These are phyloP conservation scores for Jatropha podagrica DNA, from an alignment of 441 rosid genomes.

Conservation along the genomic window DNA sequence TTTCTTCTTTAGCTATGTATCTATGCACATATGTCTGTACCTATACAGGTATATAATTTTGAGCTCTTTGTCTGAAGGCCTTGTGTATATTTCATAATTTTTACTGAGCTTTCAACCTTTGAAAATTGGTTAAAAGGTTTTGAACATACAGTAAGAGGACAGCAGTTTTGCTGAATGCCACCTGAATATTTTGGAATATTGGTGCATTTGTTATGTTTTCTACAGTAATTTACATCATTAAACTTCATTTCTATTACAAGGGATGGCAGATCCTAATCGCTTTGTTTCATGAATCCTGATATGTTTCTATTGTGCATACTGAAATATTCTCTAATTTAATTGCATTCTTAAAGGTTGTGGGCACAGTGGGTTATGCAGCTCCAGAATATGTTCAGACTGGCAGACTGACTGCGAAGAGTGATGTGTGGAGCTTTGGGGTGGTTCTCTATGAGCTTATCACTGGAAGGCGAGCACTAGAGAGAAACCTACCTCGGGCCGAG, in stretches of 20 bases:
- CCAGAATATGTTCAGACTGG: constrained; percentile 96
- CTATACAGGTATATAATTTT: no score
- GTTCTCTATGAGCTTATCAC: constrained; percentile 90
- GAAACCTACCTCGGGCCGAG: constrained; percentile 79
- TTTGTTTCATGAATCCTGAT: not conserved
- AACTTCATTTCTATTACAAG: not conserved
- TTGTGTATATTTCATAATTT: not conserved
- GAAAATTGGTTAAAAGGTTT: not conserved
- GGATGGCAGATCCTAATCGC: not conserved
- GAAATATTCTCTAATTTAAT: not conserved
- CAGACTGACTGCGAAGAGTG: constrained; percentile 84
- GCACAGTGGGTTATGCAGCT: constrained; percentile 95
- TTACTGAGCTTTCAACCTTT: not conserved
- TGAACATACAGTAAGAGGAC: not conserved
- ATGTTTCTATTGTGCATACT: not conserved
- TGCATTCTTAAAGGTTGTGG: constrained; percentile 64
- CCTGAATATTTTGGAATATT: not conserved
- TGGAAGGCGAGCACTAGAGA: constrained; percentile 84
- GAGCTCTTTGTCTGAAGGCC: not conserved
- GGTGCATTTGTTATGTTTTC: not conserved
- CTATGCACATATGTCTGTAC: not conserved
- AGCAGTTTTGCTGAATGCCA: not conserved
- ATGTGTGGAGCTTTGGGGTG: constrained; percentile 99
- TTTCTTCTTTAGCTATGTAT: not conserved
- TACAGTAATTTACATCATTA: not conserved